Conservation (phyloP, 176 grass and related monocot genomes). For the Musa troglodytarum region DNA sequence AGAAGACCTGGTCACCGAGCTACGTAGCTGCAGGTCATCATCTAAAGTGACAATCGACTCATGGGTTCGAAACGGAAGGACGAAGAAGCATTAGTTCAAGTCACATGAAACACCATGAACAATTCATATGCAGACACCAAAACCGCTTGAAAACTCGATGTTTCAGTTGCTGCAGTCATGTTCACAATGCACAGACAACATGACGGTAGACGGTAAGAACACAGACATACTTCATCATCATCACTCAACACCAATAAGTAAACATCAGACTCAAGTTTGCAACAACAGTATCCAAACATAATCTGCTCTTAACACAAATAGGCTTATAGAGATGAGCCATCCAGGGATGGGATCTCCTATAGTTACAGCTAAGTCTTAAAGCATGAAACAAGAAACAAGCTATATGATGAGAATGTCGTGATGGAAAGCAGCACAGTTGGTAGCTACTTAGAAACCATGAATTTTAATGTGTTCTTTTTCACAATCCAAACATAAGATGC, state of each 20-base stretch:
- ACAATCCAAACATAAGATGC: neutral
- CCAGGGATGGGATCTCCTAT: neutral
- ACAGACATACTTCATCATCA: too few relatives aligned
- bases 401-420: constrained; percentile 1
- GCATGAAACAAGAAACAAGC: neutral
- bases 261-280: too few relatives aligned
- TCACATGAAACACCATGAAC: too few relatives aligned
- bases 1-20: constrained; percentile 75
- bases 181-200: too few relatives aligned
- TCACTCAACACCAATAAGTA: too few relatives aligned
- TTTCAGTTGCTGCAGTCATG: too few relatives aligned
- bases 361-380: neutral
- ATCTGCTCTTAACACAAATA: neutral
- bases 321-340: neutral
- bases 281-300: too few relatives aligned
- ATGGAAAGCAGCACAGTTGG: constrained; percentile 5
- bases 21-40: constrained; percentile 75
- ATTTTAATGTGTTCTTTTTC: constrained; percentile 70
- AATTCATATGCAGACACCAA: too few relatives aligned
- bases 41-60: constrained; percentile 72
- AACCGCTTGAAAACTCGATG: too few relatives aligned
- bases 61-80: constrained; percentile 62
- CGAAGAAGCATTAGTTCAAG: too few relatives aligned
- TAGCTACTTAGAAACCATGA: constrained; percentile 47
- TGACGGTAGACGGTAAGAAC: too few relatives aligned